Evolutionary conservation across 2,329 filamentous ascomycete species (phyloP).

Genomic region (Microsporum audouinii): DNA sequence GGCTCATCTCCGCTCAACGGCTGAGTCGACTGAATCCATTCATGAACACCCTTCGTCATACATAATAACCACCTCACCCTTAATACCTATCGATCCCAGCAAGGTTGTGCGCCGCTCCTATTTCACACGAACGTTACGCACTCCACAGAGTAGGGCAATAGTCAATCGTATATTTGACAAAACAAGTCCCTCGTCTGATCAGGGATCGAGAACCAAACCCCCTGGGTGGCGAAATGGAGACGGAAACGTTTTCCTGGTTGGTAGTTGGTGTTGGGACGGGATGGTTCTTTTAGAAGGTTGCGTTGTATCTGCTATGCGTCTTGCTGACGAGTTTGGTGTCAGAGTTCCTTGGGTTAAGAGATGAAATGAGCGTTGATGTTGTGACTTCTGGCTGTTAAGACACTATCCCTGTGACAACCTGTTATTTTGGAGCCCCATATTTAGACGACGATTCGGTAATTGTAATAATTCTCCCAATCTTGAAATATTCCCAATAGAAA

Average conservation of each 20-base stretch:
- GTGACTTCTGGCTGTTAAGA: neutral
- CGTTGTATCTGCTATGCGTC: slow-evolving; percentile 46
- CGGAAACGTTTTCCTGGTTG: slow-evolving; percentile 44
- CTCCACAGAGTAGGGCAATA: slow-evolving; percentile 36
- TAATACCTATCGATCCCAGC: slow-evolving; percentile 29
- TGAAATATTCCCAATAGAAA: neutral
- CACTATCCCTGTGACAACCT: neutral
- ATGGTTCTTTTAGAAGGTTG: slow-evolving; percentile 54
- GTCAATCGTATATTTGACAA: slow-evolving; percentile 38
- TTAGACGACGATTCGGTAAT: neutral
- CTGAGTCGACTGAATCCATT: slow-evolving; percentile 39
- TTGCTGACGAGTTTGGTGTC: slow-evolving; percentile 44
- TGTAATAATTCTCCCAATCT: neutral
- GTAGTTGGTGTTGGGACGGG: slow-evolving; percentile 55
- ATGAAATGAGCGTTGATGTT: neutral
- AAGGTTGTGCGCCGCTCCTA: slow-evolving; percentile 36
- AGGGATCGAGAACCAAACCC: neutral
- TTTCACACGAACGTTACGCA: slow-evolving; percentile 46
- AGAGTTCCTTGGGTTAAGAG: slow-evolving; percentile 24
- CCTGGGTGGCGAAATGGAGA: slow-evolving; percentile 37
- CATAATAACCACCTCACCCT: slow-evolving; percentile 44
- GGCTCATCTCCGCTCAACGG: slow-evolving; percentile 28
- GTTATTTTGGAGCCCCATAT: neutral
- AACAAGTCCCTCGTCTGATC: neutral
- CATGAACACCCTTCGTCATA: slow-evolving; percentile 42